These are phyloP conservation scores for Leersia perrieri DNA, from an alignment of 176 grass and related monocot species.

Conservation along the genomic window DNA sequence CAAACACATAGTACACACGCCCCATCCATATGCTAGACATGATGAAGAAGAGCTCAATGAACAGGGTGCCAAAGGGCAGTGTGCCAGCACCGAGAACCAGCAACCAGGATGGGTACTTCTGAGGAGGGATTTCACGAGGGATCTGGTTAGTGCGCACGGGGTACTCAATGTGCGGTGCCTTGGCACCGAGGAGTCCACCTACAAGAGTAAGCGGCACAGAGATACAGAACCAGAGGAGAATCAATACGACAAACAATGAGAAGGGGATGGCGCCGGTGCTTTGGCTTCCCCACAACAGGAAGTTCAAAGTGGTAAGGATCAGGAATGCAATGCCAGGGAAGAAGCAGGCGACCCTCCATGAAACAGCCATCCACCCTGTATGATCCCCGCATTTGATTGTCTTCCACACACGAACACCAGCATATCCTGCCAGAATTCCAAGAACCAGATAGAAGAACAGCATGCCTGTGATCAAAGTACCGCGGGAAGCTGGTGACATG, in stretches of 20 bases:
- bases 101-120: conserved; percentile 81
- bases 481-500: conserved; percentile 76
- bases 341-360: conserved; percentile 70
- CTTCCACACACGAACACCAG: conserved; percentile 63
- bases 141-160: conserved; percentile 83
- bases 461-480: conserved; percentile 73
- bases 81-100: conserved; percentile 75
- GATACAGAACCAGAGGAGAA: conserved; percentile 82
- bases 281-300: conserved; percentile 80
- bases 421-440: conserved; percentile 68
- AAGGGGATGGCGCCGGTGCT: conserved; percentile 77
- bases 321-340: conserved; percentile 82
- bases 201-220: conserved; percentile 68
- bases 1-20: conserved; percentile 74
- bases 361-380: conserved; percentile 61
- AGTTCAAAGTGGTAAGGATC: conserved; percentile 78
- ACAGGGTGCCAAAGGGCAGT: conserved; percentile 72
- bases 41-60: conserved; percentile 89
- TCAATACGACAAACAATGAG: conserved; percentile 58
- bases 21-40: conserved; percentile 90
- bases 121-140: conserved; percentile 69
- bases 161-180: conserved; percentile 71
- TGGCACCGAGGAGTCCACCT: conserved; percentile 72
- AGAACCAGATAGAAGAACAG: conserved; percentile 76
- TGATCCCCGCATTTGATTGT: conserved; percentile 71